A percentile compares a stretch with the other conserved stretches of the same genome.
Evolutionary conservation across 2,329 filamentous ascomycete genomes (phyloP).

Genomic region (Orbilia brochopaga): DNA sequence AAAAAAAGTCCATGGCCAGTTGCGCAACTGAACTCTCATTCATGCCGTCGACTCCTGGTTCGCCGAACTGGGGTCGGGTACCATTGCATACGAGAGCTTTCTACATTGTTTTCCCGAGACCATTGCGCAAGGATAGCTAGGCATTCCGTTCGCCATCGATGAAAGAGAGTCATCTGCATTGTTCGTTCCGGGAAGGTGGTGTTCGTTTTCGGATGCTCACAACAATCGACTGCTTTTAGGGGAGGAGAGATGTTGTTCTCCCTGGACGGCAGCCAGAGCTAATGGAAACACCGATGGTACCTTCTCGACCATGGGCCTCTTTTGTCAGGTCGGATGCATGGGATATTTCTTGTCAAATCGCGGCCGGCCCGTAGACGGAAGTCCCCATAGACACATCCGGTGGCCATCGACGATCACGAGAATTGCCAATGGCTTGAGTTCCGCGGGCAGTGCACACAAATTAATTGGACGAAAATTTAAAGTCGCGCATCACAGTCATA

Average conservation of each 20-base stretch:
- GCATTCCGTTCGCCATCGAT: constrained; percentile 2
- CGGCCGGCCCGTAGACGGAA: neutral
- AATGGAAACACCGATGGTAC: neutral
- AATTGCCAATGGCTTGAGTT: too few relatives aligned
- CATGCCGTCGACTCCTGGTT: neutral
- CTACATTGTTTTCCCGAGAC: neutral
- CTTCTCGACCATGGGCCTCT: neutral
- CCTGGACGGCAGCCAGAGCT: neutral
- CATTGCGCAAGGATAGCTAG: constrained; percentile 1
- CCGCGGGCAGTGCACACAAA: too few relatives aligned
- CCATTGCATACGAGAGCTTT: neutral
- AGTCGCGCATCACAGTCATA: too few relatives aligned
- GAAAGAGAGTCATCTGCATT: constrained; percentile 3
- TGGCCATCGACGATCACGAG: too few relatives aligned
- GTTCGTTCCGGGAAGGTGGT: constrained; percentile 37
- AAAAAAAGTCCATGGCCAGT: neutral
- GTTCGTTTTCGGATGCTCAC: neutral
- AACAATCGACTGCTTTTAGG: neutral
- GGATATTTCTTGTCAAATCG: neutral
- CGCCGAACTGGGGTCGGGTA: neutral
- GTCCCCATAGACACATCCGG: neutral
- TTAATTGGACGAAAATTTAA: too few relatives aligned
- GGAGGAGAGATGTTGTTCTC: neutral
- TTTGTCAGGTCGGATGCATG: neutral
- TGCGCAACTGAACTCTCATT: neutral